Evolutionary conservation across 352 stramenopile species (phyloP).

Genomic region (Globisporangium middletonii): DNA sequence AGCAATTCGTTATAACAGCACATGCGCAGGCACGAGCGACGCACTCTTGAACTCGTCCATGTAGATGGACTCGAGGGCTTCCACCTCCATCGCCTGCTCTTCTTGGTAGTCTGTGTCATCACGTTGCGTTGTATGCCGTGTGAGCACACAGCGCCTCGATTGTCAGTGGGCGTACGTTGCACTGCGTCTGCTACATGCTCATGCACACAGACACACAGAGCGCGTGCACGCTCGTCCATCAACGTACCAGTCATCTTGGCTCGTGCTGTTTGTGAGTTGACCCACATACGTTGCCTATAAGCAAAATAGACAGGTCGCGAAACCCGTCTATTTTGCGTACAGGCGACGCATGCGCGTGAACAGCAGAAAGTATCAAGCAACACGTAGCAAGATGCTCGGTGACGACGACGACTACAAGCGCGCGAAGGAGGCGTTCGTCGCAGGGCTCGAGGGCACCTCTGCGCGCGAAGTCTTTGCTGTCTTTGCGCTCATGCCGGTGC

Average conservation of each 20-base stretch:
- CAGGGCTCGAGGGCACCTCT: conserved; percentile 59
- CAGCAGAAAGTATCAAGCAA: not conserved
- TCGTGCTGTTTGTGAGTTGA: not conserved
- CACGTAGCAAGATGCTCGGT: conserved; percentile 17
- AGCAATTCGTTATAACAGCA: too few species aligned
- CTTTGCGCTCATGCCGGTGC: conserved; percentile 69
- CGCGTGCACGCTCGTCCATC: not conserved
- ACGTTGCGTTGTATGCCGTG: not conserved
- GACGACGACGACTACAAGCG: conserved; percentile 76
- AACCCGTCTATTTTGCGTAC: too few species aligned
- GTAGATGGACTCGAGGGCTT: conserved; percentile 87
- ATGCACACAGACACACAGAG: not conserved
- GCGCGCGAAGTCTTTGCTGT: conserved; percentile 67
- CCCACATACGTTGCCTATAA: too few species aligned
- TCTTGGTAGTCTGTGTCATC: conserved; percentile 76
- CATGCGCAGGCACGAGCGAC: conserved; percentile 8
- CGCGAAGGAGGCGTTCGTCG: conserved; percentile 79
- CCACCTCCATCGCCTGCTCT: conserved; percentile 86
- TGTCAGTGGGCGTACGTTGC: not conserved
- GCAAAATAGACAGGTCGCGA: too few species aligned
- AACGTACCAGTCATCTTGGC: conserved; percentile 53
- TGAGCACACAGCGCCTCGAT: not conserved
- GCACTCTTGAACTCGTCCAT: conserved; percentile 87
- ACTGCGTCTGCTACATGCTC: too few species aligned
- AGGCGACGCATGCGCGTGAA: too few species aligned